phyloP scores from a whole-genome alignment of 768 basidiomycete species.

The Rhizopogon sp. region DNA sequence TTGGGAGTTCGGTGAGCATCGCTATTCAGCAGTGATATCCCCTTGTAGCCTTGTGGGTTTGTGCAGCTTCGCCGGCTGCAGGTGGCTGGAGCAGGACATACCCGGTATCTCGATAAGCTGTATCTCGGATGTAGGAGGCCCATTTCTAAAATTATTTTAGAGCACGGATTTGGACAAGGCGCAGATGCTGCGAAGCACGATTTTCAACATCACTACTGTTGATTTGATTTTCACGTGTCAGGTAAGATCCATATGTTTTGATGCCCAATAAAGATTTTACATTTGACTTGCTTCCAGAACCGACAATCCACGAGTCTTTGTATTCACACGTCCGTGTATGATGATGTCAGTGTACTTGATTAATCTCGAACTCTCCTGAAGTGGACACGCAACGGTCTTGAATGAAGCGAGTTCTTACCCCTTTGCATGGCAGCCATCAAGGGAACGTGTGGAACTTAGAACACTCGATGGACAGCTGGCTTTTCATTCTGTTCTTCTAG shows the following conservation, averaged over 20 bases:
- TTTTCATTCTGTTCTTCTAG: not conserved
- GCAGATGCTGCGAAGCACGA: conserved; percentile 36
- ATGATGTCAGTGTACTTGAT: not conserved
- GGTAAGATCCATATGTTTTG: not conserved
- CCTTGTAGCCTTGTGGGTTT: not conserved
- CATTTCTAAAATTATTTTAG: conserved; percentile 21
- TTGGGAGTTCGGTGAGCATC: conserved; percentile 63
- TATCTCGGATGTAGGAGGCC: conserved; percentile 9
- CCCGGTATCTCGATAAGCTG: not conserved
- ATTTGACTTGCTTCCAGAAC: not conserved
- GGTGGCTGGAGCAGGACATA: not conserved
- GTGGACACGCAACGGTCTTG: not conserved
- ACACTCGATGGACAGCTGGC: not conserved
- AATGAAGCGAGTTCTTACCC: not conserved
- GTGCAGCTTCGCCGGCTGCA: not conserved
- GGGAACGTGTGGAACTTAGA: not conserved
- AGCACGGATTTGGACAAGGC: conserved; percentile 63
- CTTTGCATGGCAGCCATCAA: not conserved
- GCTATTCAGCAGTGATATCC: not conserved
- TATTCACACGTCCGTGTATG: conserved; percentile 1
- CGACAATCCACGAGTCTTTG: not conserved
- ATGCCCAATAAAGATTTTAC: not conserved
- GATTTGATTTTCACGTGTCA: conserved; percentile 11
- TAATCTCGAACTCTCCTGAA: not conserved
- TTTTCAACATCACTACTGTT: conserved; percentile 30